Base-by-base conservation (phyloP, 176 grass and related monocot genomes). In the Musa troglodytarum region DNA sequence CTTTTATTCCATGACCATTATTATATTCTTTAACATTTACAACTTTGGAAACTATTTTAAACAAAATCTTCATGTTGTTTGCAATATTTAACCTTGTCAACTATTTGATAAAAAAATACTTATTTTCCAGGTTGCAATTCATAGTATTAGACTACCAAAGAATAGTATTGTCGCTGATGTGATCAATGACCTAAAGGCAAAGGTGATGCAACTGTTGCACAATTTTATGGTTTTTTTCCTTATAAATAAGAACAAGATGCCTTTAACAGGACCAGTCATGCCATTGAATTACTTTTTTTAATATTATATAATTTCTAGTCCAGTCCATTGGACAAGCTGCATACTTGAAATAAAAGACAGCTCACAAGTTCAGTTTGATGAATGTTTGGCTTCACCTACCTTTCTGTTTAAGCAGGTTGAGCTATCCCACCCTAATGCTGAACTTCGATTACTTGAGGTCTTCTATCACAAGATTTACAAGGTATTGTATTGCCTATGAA, bases 381-480 rank as follows among this genome's bases (percentile, higher is more conserved):
- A 34, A 66, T 66, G 65, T 43, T 67, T 67, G 21, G 29, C 7
- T 14, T 12, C 21, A 64, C 61, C 7, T 34, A 34, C 25, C 26
- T 19, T 53, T 80, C 71, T 75, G 26, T 54, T 62, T 72, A 78
- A 22, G 50, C 78, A 96, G 93, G 93, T 96, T 88, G 93, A 96
- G 74, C 79, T 96, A 49, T 96, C 93, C 68, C 91, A 81, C 81
- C 83, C 87, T 74, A 69, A 78, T 90, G 89, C 89, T 34, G 93
- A 92, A 79, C 77, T 96, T 49, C 87, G 93, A 49, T 83, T 96
- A 63, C 79, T 96, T 53, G 87, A 96, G 84, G 93, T 96, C 25
- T 92, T 96, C 52, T 96, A 90, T 85, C 93, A 92, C 83, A 92
- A 96, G 79, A 96, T 96, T 55, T 96, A 96, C 65, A 96, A 92